A percentile compares a stretch with the other conserved stretches of the same genome.
phyloP scores from a whole-genome alignment of 192 early-diverging fungal genomes.

The Coemansia aciculifera region DNA sequence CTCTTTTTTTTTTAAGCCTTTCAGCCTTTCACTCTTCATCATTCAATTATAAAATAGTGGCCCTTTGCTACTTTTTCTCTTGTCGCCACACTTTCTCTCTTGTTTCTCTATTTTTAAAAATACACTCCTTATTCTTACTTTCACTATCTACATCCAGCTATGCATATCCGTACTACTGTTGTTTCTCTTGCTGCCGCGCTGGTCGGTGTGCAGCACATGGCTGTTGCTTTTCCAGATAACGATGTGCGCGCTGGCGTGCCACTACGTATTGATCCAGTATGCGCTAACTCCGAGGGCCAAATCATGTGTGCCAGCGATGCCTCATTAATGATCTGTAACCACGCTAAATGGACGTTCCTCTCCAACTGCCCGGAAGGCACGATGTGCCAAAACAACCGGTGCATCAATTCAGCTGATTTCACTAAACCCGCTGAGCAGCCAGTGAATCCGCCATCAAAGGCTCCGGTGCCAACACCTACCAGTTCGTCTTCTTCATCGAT shows the following conservation, averaged over 20 bases:
- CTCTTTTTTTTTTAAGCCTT: background rate
- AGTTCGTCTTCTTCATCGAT: background rate
- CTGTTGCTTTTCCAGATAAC: background rate
- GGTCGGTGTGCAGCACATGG: background rate
- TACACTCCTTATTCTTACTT: background rate
- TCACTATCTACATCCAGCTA: background rate
- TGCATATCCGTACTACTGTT: background rate
- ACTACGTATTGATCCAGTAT: background rate
- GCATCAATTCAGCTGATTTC: background rate
- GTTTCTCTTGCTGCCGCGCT: slow-evolving; percentile 1
- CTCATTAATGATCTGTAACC: background rate
- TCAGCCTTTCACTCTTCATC: background rate
- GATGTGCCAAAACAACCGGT: background rate
- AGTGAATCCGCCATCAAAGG: background rate
- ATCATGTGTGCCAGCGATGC: background rate
- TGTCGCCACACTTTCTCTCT: background rate
- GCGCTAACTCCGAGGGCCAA: background rate
- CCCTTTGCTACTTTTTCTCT: background rate
- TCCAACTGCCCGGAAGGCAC: slow-evolving; percentile 12
- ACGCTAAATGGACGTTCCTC: background rate
- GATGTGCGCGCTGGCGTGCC: background rate
- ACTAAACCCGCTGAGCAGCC: background rate
- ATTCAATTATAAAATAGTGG: background rate
- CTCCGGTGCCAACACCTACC: background rate
- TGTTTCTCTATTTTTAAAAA: background rate